phyloP scores from a whole-genome alignment of 2,329 filamentous ascomycete species.

The Fusarium cyanostomum region DNA sequence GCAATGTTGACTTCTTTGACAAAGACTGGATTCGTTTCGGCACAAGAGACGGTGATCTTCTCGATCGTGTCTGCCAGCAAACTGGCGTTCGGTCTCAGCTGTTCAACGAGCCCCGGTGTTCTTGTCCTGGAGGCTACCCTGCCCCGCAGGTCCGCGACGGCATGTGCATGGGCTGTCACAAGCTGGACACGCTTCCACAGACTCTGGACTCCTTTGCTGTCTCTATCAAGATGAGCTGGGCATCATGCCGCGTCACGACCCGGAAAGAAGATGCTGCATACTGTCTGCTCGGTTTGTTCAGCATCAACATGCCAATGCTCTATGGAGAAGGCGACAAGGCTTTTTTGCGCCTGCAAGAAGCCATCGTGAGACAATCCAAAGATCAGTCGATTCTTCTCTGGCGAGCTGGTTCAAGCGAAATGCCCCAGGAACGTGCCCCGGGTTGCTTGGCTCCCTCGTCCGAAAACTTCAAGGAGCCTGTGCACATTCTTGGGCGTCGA shows the following conservation, averaged over 20 bases:
- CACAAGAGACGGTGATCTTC: constrained; percentile 33
- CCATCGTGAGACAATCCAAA: constrained; percentile 36
- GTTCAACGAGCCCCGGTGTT: constrained; percentile 32
- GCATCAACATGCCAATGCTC: constrained; percentile 44
- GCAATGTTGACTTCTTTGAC: constrained; percentile 43
- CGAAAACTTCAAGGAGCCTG: constrained; percentile 20
- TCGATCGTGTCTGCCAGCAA: constrained; percentile 19
- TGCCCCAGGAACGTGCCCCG: not conserved
- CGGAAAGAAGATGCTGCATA: constrained; percentile 45
- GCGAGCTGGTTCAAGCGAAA: not conserved
- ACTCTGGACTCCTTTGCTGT: constrained; percentile 37
- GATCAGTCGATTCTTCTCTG: constrained; percentile 39
- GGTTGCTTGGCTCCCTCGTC: constrained; percentile 31
- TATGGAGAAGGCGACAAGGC: constrained; percentile 44
- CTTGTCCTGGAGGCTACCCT: constrained; percentile 1
- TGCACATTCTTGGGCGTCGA: constrained; percentile 28
- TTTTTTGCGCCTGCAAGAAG: constrained; percentile 38
- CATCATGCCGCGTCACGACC: constrained; percentile 37
- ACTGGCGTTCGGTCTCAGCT: constrained; percentile 33
- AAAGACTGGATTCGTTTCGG: constrained; percentile 41
- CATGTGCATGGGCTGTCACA: constrained; percentile 17
- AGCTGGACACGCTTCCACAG: constrained; percentile 26
- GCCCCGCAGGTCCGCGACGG: constrained; percentile 24
- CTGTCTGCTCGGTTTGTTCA: constrained; percentile 45
- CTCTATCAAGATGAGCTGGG: constrained; percentile 44